These are phyloP conservation scores for Neoascochyta sp. DNA, from an alignment of 2,329 filamentous ascomycete genomes.

Conservation along the genomic window DNA sequence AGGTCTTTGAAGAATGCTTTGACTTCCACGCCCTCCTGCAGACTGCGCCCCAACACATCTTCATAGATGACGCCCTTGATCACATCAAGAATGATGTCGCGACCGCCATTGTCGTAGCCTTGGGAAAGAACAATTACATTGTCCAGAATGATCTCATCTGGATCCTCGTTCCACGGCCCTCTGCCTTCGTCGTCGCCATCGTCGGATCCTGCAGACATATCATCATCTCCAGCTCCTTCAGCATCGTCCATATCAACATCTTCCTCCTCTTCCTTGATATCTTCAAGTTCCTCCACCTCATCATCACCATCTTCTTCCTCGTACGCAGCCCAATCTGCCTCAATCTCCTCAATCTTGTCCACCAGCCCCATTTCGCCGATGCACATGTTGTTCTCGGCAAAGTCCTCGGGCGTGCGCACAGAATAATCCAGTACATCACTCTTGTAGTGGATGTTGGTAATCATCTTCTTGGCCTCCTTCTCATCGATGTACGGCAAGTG, in stretches of 20 bases:
- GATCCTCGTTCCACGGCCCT: constrained; percentile 1
- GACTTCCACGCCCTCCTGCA: not conserved
- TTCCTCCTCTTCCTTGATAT: constrained; percentile 2
- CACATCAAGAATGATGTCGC: constrained; percentile 5
- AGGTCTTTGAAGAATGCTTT: constrained; percentile 2
- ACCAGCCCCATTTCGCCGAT: not conserved
- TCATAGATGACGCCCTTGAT: constrained; percentile 7
- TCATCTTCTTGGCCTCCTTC: constrained; percentile 1
- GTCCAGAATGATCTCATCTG: constrained; percentile 4
- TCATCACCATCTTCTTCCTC: constrained; percentile 1
- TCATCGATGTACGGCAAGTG: constrained; percentile 9
- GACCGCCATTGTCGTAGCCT: constrained; percentile 8
- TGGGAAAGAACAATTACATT: constrained; percentile 4
- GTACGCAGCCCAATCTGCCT: not conserved
- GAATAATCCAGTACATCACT: constrained; percentile 7
- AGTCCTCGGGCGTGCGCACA: not conserved
- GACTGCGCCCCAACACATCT: constrained; percentile 2
- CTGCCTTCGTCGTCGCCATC: constrained; percentile 2
- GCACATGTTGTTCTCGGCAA: not conserved
- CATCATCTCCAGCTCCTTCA: no score
- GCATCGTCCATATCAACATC: constrained; percentile 1
- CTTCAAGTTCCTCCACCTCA: constrained; percentile 1
- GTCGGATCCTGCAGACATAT: not conserved
- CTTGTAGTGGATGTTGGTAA: constrained; percentile 7
- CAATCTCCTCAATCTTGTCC: not conserved